Evolutionary conservation across 106 monocot genomes (phyloP), one percentile per base, ranked within the genome.

Genomic region (Dendrobium officinale): DNA sequence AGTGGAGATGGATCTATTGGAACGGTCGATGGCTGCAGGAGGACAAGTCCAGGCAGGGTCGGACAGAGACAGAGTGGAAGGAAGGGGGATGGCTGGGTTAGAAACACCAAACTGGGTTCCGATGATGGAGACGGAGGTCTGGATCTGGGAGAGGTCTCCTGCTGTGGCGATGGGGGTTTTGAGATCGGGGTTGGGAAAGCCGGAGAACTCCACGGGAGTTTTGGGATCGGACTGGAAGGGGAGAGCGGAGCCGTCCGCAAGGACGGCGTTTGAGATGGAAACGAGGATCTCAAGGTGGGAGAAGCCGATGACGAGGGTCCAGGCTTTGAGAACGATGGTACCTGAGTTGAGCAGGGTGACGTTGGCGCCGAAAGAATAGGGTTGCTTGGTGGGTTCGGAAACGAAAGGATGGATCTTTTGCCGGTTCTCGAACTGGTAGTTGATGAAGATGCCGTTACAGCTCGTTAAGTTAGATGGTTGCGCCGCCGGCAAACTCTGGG

Each of bases 141-240:
- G 84, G 84, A 90, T 93, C 59, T 87, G 91, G 77, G 86, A 67
- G 44, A 86, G 42, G 74, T 98, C 98, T 47, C 83, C 82, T 56
- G 98, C 98, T 77, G 95, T 95, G 37, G 88, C 91, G 84, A 98
- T 98, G 22, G 98, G 85, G 80, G 91, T 91, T 59, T 89, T 86
- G 83, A 98, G 92, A 73, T 95, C 88, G 70, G 92, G 26, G 84
- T 78, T 88, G 44, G 89, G 87, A 83, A 68, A 88, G 55, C 99
- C 99, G 45, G 95, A 88, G 88, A 99, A 88, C 64, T 88, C 84
- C 40, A 90, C 90, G 41, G 83, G 82, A 74, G 81, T 33, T 81
- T 74, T 75, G 44, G 76, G 67, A 67, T 81, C 78, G 59, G 91
- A 82, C 78, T 77, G 73, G 77, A 86, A 89, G n/a, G 99, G 99